Evolutionary conservation across 78 protist species (phyloP).

Genomic region (Mantamonas sphyraenae): DNA sequence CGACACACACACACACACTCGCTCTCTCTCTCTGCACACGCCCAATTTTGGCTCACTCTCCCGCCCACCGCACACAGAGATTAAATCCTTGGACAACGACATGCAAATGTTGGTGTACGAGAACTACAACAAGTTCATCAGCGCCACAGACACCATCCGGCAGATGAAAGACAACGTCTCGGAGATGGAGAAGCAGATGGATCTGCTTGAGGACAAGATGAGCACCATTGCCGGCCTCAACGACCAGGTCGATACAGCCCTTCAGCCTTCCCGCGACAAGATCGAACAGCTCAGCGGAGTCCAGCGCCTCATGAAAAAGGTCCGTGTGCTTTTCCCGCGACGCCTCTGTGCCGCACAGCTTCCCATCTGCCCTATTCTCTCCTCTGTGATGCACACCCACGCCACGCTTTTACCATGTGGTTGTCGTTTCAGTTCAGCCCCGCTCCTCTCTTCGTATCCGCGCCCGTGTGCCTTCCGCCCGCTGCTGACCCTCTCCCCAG

Average conservation of each 20-base stretch:
- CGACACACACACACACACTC: no score
- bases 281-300: constrained; percentile 60
- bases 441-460: neutral
- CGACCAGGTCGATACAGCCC: constrained; percentile 56
- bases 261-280: constrained; percentile 31
- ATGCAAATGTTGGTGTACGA: constrained; percentile 88
- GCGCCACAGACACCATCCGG: constrained; percentile 86
- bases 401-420: neutral
- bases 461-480: neutral
- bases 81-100: constrained; percentile 68
- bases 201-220: constrained; percentile 45
- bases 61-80: no score
- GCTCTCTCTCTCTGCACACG: no score
- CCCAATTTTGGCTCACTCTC: no score
- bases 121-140: constrained; percentile 89
- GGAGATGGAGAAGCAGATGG: constrained; percentile 74
- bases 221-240: constrained; percentile 30
- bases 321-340: neutral
- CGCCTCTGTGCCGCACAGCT: neutral
- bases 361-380: neutral
- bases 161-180: constrained; percentile 77
- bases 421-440: neutral
- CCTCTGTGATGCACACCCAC: neutral
- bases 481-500: neutral
- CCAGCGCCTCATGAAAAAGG: constrained; percentile 16